phyloP scores from a whole-genome alignment of 129 eudicot species.

The Chrysanthemum lavandulifolium region DNA sequence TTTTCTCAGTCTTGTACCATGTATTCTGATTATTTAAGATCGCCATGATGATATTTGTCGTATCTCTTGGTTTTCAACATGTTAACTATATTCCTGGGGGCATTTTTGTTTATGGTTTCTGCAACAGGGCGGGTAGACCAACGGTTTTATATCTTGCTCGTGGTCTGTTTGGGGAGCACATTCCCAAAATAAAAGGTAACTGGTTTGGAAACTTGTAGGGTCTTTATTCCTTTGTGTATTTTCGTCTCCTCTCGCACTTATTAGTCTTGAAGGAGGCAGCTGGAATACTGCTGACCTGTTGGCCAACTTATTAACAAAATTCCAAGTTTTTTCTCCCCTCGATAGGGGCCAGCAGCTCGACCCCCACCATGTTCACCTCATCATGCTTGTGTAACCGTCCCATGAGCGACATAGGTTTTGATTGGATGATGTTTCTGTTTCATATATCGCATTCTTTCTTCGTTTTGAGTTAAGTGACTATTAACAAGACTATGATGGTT shows the following conservation, averaged over 20 bases:
- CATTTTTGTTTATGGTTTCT: background rate
- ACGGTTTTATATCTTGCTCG: background rate
- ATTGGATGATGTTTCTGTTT: background rate
- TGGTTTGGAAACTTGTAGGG: slow-evolving; percentile 38
- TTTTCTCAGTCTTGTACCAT: slow-evolving; percentile 30
- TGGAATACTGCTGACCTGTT: slow-evolving; percentile 43
- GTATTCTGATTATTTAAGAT: slow-evolving; percentile 25
- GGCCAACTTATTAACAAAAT: slow-evolving; percentile 23
- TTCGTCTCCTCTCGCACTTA: slow-evolving; percentile 22
- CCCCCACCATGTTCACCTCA: slow-evolving; percentile 2
- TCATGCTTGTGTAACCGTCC: slow-evolving; percentile 7
- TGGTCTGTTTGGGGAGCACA: slow-evolving; percentile 27
- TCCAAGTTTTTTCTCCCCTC: slow-evolving; percentile 21
- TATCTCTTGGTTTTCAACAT: slow-evolving; percentile 10
- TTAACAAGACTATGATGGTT: background rate
- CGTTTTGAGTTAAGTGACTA: background rate
- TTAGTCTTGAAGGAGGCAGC: slow-evolving; percentile 47
- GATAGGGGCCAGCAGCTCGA: slow-evolving; percentile 27
- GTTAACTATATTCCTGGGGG: slow-evolving; percentile 18
- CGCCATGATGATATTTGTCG: slow-evolving; percentile 6
- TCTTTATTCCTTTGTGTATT: slow-evolving; percentile 19
- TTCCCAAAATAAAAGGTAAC: slow-evolving; percentile 23
- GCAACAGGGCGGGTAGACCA: too few species aligned
- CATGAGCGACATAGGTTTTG: slow-evolving; percentile 13
- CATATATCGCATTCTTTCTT: background rate